Conservation (phyloP, 345 rosid genomes). For the Salix dunnii region DNA sequence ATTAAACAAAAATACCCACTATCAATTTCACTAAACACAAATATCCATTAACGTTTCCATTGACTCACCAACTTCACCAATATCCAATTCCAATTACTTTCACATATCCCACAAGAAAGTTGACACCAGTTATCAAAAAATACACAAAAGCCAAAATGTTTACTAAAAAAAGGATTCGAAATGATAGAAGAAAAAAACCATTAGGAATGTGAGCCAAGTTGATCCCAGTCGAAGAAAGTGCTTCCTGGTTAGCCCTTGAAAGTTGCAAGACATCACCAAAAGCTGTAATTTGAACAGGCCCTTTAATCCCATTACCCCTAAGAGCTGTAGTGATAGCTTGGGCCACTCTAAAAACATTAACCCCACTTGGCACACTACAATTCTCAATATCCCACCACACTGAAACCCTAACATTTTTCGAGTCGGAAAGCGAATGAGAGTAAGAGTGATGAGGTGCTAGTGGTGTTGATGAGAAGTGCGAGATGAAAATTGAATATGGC, state of each 20-base stretch:
- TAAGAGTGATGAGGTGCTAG: conserved; percentile 29
- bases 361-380: conserved; percentile 56
- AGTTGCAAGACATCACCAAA: conserved; percentile 71
- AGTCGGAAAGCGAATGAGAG: conserved; percentile 18
- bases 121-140: neutral
- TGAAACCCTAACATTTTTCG: conserved; percentile 52
- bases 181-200: conserved; percentile 32
- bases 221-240: conserved; percentile 71
- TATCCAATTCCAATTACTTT: neutral
- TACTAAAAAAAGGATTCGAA: neutral
- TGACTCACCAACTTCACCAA: neutral
- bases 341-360: conserved; percentile 55
- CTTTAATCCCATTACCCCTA: conserved; percentile 69
- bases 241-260: conserved; percentile 67
- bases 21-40: neutral
- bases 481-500: neutral
- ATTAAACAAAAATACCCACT: neutral
- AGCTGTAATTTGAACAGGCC: conserved; percentile 74
- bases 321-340: conserved; percentile 56
- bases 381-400: conserved; percentile 99
- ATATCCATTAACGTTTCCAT: neutral
- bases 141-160: neutral
- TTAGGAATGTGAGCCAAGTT: conserved; percentile 63
- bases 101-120: neutral
- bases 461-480: neutral